Base-by-base conservation (phyloP, 2,329 filamentous ascomycete genomes). In the Endothia cerciana region DNA sequence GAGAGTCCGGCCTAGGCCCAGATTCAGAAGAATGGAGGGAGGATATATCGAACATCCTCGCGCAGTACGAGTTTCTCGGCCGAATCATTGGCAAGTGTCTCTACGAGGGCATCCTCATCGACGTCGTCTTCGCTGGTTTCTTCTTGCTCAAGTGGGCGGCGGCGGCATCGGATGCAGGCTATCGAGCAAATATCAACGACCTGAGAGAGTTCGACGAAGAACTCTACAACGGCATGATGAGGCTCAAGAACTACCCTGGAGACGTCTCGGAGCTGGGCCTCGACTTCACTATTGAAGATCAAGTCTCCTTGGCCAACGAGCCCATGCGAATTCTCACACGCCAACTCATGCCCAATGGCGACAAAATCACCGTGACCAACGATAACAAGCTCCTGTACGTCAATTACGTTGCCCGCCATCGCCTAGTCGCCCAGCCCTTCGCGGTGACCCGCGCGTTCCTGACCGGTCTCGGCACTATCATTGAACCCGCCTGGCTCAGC, bases 131-230 rank as follows among this genome's bases (percentile, higher is more conserved):
- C 80, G 94, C 94, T 0, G 90, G 92, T 0, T 99, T 99, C 80
- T 99, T 99, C 79, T 85, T 99, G 7, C 86, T 97, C 67, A 97
- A 98, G 76, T 99, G 95, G 95, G 88, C 93, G 2, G 85, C 94
- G 62, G 89, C 90, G 88, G 75, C 74, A 19, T 74, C 74, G 1
- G 72, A 76, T 62, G 86, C 87, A 13, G 86, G 87, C 11, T 97
- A 97, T 79, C 91, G 93, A 61, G 91, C 93, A n/a, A 97, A 92
- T 70, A 86, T 99, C 73, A 97, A 99, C 75, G 95, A 99, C 73
- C 82, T 99, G 36, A 89, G 92, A 69, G 94, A 98, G 74, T 87
- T 98, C 67, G 95, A 99, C 73, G 91, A 95, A 74, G 90, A 88
- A 43, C 83, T 99, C 0, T 98, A 99, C 76, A 91, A 94, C 75